Evolutionary conservation across 169 alveolate genomes (phyloP), one percentile per base, ranked within the genome.

Genomic region (Cryptosporidium ryanae): DNA sequence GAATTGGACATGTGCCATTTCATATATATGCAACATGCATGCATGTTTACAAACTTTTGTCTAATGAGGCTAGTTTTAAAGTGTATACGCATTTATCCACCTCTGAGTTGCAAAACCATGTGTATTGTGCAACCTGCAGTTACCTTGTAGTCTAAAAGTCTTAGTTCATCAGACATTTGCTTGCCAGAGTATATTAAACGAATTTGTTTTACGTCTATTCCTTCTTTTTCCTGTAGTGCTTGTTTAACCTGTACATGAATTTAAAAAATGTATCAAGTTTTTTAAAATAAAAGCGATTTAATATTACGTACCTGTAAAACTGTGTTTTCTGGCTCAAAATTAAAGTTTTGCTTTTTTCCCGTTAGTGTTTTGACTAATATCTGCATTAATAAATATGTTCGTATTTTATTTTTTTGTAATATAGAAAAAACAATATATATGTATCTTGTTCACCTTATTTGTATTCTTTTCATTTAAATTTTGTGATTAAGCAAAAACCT

Each of bases 21-120:
- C 31, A 21, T 5, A 18, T 2, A 18, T 25, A 31, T 64, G 0
- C 27, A 27, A 34, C 27, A 2, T 38, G 10, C 25, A 64, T 13
- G 57, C 18, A 27, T 23, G 13, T 64, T 52, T 31, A 17, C 71
- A 18, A 10, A 18, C 18, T 10, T 38, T 38, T 38, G 46, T 0
- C 46, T 38, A 38, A 38, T 38, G 3, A 1, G 3, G 8, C 64
- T 10, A 23, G 10, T 7, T 21, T 6, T 5, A 12, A 18, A 54
- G n/a, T 5, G 10, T 21, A 15, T 10, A 27, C 27, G 27, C 25
- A 32, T 29, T 27, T 38, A 57, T 31, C 97, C 97, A 13, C 97
- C 97, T 64, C 99, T 91, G 57, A 97, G 95, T 82, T 96, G 98
- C 49, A 96, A 95, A 13, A 96, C 98, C 99, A 97, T 96, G 92